These are phyloP conservation scores for Colletotrichum aenigma DNA, from an alignment of 2,329 filamentous ascomycete species.

Conservation along the genomic window DNA sequence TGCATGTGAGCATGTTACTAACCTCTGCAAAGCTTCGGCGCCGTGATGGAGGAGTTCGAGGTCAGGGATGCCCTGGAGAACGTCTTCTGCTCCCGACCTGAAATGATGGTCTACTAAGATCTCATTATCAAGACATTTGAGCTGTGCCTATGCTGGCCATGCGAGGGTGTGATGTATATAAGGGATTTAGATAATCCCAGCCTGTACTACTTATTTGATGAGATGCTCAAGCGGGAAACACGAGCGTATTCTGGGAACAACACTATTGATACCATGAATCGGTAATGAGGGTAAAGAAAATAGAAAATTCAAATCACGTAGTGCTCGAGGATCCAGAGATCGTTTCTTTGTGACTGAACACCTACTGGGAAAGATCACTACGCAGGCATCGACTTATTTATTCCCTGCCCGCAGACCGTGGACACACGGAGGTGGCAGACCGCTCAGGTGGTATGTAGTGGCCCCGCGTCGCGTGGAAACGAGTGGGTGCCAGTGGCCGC, in stretches of 20 bases:
- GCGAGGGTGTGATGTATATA: not conserved
- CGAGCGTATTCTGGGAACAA: not conserved
- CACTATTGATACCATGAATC: conserved; percentile 9
- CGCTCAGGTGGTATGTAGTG: not conserved
- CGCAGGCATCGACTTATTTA: not conserved
- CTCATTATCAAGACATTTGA: not conserved
- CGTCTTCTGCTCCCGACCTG: conserved; percentile 54
- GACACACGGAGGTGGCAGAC: not conserved
- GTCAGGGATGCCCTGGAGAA: conserved; percentile 78
- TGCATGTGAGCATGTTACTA: not conserved
- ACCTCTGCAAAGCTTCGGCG: conserved; percentile 55
- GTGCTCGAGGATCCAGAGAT: not conserved
- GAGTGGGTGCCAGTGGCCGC: not conserved
- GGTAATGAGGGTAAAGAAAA: not conserved
- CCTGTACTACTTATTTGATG: not conserved
- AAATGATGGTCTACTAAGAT: conserved; percentile 12
- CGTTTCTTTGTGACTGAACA: not conserved
- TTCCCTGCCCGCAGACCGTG: not conserved
- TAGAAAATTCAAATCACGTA: not conserved
- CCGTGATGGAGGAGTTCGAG: conserved; percentile 71
- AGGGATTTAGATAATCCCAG: not conserved
- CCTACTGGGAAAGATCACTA: not conserved
- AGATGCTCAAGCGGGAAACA: not conserved
- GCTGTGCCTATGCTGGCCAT: not conserved
- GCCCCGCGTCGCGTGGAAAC: conserved; percentile 12